phyloP scores from a whole-genome alignment of 2,329 filamentous ascomycete genomes.

The Beauveria rudraprayagi region DNA sequence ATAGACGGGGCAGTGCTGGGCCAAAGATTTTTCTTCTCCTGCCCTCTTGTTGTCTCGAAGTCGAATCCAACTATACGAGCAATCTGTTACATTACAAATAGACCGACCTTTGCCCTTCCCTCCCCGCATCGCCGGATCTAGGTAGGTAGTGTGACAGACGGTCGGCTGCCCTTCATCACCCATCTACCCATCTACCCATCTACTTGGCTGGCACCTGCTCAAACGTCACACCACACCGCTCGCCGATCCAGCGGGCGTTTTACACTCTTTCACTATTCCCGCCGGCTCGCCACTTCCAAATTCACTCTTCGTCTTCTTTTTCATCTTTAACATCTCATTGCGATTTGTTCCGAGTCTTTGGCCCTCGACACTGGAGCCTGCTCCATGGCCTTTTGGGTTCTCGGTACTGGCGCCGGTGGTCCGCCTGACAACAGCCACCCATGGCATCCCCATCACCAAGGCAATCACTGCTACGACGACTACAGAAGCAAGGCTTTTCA shows the following conservation, averaged over 20 bases:
- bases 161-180: neutral
- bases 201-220: neutral
- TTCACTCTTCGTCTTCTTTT: neutral
- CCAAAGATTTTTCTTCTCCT: neutral
- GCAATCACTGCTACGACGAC: neutral
- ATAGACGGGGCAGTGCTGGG: constrained; percentile 6
- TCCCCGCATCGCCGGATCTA: neutral
- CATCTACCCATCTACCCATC: neutral
- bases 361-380: constrained; percentile 21
- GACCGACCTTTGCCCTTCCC: neutral
- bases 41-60: neutral
- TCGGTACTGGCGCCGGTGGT: constrained; percentile 21
- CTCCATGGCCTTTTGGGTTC: constrained; percentile 34
- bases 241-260: neutral
- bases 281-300: neutral
- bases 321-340: no score
- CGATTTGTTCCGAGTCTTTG: neutral
- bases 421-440: neutral
- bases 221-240: constrained; percentile 8
- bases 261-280: neutral
- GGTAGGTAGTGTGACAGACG: neutral
- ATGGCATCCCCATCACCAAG: neutral
- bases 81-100: neutral
- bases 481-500: neutral
- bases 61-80: neutral